Conservation (phyloP, 2,329 filamentous ascomycete genomes). For the Bimuria novae-zelandiae region DNA sequence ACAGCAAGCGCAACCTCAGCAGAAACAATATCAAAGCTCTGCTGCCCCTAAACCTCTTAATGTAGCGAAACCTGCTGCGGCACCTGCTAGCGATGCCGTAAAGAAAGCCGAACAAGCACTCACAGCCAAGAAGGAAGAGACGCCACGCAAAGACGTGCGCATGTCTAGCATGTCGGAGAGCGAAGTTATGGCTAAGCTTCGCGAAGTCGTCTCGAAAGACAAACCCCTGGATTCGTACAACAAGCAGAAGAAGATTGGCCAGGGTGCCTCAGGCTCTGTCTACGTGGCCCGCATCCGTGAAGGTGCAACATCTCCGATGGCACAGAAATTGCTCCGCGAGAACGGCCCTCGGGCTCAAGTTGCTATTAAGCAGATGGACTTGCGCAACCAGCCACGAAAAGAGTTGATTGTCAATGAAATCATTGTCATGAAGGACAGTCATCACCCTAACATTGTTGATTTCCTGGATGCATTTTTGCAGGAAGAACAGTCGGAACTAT, state of each 20-base stretch:
- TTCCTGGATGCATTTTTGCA: slow-evolving; percentile 96
- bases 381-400: slow-evolving; percentile 94
- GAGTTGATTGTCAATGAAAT: slow-evolving; percentile 99
- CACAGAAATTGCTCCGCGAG: slow-evolving; percentile 75
- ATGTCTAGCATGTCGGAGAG: slow-evolving; percentile 98
- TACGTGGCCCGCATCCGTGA: slow-evolving; percentile 97
- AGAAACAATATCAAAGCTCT: slow-evolving; percentile 46
- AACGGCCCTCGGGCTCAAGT: slow-evolving; percentile 86
- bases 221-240: slow-evolving; percentile 94
- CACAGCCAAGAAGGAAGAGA: slow-evolving; percentile 73
- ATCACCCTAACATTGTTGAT: slow-evolving; percentile 98
- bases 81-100: slow-evolving; percentile 67
- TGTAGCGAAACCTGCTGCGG: slow-evolving; percentile 53
- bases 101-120: slow-evolving; percentile 90
- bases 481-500: slow-evolving; percentile 93
- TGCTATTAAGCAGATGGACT: slow-evolving; percentile 99
- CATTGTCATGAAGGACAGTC: slow-evolving; percentile 99
- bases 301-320: slow-evolving; percentile 77
- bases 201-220: slow-evolving; percentile 93
- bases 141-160: slow-evolving; percentile 86
- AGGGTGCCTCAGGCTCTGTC: slow-evolving; percentile 95
- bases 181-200: slow-evolving; percentile 95
- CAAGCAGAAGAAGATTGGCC: slow-evolving; percentile 99
- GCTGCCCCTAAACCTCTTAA: slow-evolving; percentile 61
- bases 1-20: slow-evolving; percentile 49